Conservation (phyloP, 352 stramenopile species). For the Phytophthora rubi region DNA sequence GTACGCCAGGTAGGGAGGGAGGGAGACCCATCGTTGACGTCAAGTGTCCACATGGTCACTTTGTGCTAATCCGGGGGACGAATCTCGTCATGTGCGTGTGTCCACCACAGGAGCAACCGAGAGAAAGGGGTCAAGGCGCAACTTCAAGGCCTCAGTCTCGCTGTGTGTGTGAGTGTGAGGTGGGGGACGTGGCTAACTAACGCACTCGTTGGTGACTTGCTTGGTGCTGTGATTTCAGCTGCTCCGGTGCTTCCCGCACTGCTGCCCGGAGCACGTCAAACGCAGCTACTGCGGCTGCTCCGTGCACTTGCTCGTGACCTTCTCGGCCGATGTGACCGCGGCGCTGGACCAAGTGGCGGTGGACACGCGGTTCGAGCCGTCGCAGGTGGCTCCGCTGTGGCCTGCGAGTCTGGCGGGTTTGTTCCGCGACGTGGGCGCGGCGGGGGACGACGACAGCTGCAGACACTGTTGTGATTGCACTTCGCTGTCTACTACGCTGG, state of each 20-base stretch:
- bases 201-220: no score
- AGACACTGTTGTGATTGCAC: no score
- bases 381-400: conserved; percentile 16
- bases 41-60: not conserved
- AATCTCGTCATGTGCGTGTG: no score
- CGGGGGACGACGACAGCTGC: not conserved
- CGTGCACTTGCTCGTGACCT: conserved; percentile 36
- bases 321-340: conserved; percentile 3
- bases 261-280: conserved; percentile 36
- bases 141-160: not conserved
- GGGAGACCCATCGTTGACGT: not conserved
- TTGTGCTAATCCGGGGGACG: not conserved
- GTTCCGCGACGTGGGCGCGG: not conserved
- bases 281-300: conserved; percentile 48
- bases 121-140: conserved; percentile 17
- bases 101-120: conserved; percentile 17
- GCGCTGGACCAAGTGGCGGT: conserved; percentile 23
- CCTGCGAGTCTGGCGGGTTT: conserved; percentile 5
- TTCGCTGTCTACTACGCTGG: no score
- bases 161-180: no score
- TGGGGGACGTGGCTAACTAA: no score
- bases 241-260: conserved; percentile 47
- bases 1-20: conserved; percentile 33
- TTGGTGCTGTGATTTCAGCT: conserved; percentile 4
- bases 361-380: conserved; percentile 38